phyloP scores from a whole-genome alignment of 257 asterid genomes.

The Capsicum baccatum region DNA sequence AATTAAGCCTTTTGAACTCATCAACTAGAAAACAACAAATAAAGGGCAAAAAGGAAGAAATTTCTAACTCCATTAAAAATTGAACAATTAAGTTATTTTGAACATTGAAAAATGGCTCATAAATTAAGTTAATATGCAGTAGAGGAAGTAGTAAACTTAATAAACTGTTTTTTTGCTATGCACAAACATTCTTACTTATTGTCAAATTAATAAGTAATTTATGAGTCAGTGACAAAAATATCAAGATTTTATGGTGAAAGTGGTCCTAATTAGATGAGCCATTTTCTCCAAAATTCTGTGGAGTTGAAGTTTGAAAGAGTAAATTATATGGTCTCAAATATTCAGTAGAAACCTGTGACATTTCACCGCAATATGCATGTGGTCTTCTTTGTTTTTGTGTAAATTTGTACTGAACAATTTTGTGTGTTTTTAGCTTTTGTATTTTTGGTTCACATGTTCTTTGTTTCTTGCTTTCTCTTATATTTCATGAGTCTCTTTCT shows the following conservation, averaged over 20 bases:
- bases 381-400: background rate
- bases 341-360: conserved; percentile 26
- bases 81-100: no score
- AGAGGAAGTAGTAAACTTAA: background rate
- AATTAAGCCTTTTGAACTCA: no score
- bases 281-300: background rate
- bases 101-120: no score
- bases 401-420: background rate
- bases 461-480: conserved; percentile 4
- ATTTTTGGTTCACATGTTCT: background rate
- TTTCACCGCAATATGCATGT: conserved; percentile 28
- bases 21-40: no score
- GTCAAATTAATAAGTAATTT: background rate
- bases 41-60: no score
- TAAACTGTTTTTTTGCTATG: background rate
- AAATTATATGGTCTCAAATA: conserved; percentile 14
- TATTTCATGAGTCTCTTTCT: background rate
- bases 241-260: background rate
- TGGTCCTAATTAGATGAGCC: conserved; percentile 4
- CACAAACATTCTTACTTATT: background rate
- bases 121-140: no score
- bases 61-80: no score
- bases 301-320: background rate
- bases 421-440: background rate
- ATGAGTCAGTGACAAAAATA: background rate